These are phyloP conservation scores for Malus domestica DNA, from an alignment of 306 rosid species.

Conservation along the genomic window ASM211411v1 NC_041798.1:13217001-13217500, in stretches of 20 bases:
- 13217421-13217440: background rate
- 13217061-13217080: background rate
- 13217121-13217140: background rate
- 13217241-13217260: conserved; percentile 16
- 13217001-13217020: background rate
- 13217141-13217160: background rate
- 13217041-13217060: background rate
- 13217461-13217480: background rate
- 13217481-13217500: conserved; percentile 11
- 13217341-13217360: conserved; percentile 29
- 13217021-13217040: background rate
- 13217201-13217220: background rate
- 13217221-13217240: conserved; percentile 3
- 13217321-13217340: conserved; percentile 33
- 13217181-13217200: background rate
- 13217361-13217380: conserved; percentile 28
- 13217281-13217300: conserved; percentile 26
- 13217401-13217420: background rate
- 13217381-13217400: background rate
- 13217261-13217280: conserved; percentile 21
- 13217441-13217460: background rate
- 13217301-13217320: conserved; percentile 31
- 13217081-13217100: background rate
- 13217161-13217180: background rate
- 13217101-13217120: background rate